phyloP scores from a whole-genome alignment of 805 yeast genomes.

The Wickerhamomyces kurtzmanii region DNA sequence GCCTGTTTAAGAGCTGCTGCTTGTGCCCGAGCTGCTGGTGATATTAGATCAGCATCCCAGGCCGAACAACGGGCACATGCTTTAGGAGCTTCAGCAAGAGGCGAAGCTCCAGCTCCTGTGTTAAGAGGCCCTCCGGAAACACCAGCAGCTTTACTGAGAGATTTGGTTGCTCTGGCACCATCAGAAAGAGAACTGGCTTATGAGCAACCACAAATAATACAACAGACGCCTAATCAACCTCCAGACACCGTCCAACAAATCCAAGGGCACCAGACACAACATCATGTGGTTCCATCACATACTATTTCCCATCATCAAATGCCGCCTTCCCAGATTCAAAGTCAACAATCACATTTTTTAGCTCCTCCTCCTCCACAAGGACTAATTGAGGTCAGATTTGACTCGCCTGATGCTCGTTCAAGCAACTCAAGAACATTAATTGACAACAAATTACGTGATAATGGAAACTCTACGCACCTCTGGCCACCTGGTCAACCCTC shows the following conservation, averaged over 20 bases:
- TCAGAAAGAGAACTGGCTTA: slow-evolving; percentile 5
- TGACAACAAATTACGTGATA: too few species aligned
- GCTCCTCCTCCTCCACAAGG: slow-evolving; percentile 2
- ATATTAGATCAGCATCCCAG: slow-evolving; percentile 26
- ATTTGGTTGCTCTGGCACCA: slow-evolving; percentile 16
- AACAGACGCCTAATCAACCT: slow-evolving; percentile 5
- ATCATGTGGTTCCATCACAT: slow-evolving; percentile 4
- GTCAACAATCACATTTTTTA: slow-evolving; percentile 5
- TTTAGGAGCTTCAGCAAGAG: slow-evolving; percentile 30
- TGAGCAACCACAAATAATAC: slow-evolving; percentile 6
- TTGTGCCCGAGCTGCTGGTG: slow-evolving; percentile 38
- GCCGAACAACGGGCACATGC: slow-evolving; percentile 34
- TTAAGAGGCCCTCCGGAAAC: slow-evolving; percentile 37
- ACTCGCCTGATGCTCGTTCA: neutral
- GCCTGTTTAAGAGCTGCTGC: slow-evolving; percentile 43
- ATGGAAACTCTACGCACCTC: slow-evolving; percentile 1
- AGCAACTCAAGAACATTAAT: slow-evolving; percentile 1
- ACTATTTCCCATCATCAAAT: slow-evolving; percentile 1
- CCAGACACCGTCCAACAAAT: slow-evolving; percentile 1
- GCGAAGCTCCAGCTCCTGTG: slow-evolving; percentile 33
- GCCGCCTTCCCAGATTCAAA: slow-evolving; percentile 6
- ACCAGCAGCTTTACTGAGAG: slow-evolving; percentile 25
- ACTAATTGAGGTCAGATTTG: slow-evolving; percentile 1
- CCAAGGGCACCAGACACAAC: slow-evolving; percentile 7
- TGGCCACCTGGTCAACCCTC: slow-evolving; percentile 3